Percentiles rank a stretch among this genome's conserved stretches.
Evolutionary conservation across 345 rosid genomes (phyloP).

Genomic region (Hevea brasiliensis): DNA sequence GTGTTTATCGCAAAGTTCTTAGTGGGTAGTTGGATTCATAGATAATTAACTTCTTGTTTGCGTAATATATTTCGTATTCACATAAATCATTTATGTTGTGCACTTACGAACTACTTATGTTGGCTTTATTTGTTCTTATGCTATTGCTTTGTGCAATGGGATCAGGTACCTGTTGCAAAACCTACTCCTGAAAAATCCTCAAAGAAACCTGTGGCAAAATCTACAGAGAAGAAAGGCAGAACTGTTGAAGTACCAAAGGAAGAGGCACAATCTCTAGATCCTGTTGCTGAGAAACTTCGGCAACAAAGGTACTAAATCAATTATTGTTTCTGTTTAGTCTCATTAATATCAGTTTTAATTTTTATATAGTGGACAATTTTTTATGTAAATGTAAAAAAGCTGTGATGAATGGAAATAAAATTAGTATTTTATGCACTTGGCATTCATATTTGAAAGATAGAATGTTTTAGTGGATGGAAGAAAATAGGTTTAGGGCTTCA

Average conservation of each 20-base stretch:
- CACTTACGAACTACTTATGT: background rate
- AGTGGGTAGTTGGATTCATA: background rate
- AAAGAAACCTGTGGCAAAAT: slow-evolving; percentile 50
- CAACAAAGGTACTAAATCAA: slow-evolving; percentile 56
- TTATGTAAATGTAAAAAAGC: background rate
- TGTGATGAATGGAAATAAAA: background rate
- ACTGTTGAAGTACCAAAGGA: slow-evolving; percentile 39
- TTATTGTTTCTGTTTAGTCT: background rate
- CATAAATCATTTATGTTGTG: background rate
- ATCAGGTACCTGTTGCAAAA: slow-evolving; percentile 42
- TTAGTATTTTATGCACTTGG: background rate
- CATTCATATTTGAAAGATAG: background rate
- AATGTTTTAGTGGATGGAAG: too few relatives aligned
- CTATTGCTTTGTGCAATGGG: background rate
- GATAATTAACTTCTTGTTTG: background rate
- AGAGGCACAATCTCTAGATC: slow-evolving; percentile 50
- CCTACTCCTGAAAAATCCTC: slow-evolving; percentile 41
- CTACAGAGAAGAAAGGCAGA: slow-evolving; percentile 57
- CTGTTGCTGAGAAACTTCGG: slow-evolving; percentile 69
- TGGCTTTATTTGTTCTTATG: background rate
- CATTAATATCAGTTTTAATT: background rate
- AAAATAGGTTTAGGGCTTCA: too few relatives aligned
- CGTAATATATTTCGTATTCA: background rate
- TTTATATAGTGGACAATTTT: background rate
- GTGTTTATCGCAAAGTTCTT: background rate